These are phyloP conservation scores for Bruguiera hainesii DNA, from an alignment of 441 rosid genomes.

Conservation along the genomic window DNA sequence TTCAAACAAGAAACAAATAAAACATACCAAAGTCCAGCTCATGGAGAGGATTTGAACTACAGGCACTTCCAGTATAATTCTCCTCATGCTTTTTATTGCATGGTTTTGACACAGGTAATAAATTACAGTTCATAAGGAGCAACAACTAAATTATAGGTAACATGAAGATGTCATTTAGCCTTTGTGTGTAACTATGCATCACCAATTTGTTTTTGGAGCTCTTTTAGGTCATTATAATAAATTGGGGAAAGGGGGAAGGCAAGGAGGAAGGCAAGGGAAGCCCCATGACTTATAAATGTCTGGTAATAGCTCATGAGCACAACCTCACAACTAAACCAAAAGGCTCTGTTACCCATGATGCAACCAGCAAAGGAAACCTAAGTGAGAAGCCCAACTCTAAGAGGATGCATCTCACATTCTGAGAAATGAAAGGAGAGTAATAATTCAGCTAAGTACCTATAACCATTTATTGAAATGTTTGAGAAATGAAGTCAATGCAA, in stretches of 20 bases:
- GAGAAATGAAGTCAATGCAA: slow-evolving; percentile 28
- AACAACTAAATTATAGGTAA: background rate
- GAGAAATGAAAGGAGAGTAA: slow-evolving; percentile 33
- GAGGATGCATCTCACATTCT: slow-evolving; percentile 51
- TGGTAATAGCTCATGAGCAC: background rate
- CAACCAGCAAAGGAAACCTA: slow-evolving; percentile 36
- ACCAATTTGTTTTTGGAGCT: background rate
- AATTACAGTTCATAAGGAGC: slow-evolving; percentile 1
- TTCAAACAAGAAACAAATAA: slow-evolving; percentile 14
- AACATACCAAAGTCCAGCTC: slow-evolving; percentile 18
- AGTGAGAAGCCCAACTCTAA: slow-evolving; percentile 58
- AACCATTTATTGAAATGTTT: slow-evolving; percentile 29
- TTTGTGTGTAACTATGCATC: slow-evolving; percentile 7
- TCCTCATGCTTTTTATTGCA: slow-evolving; percentile 10
- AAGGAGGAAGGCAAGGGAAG: background rate
- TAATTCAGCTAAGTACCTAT: slow-evolving; percentile 38
- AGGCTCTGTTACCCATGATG: slow-evolving; percentile 29
- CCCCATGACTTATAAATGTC: background rate
- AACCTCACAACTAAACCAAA: slow-evolving; percentile 7
- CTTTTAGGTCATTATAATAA: background rate
- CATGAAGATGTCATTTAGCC: background rate
- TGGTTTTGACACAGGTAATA: slow-evolving; percentile 3
- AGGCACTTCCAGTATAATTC: slow-evolving; percentile 19
- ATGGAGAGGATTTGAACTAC: slow-evolving; percentile 9
- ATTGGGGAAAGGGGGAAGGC: background rate